A percentile compares a stretch with the other conserved stretches of the same genome.
Evolutionary conservation across 352 stramenopile genomes (phyloP).

Genomic region (Pythium guiyangense): DNA sequence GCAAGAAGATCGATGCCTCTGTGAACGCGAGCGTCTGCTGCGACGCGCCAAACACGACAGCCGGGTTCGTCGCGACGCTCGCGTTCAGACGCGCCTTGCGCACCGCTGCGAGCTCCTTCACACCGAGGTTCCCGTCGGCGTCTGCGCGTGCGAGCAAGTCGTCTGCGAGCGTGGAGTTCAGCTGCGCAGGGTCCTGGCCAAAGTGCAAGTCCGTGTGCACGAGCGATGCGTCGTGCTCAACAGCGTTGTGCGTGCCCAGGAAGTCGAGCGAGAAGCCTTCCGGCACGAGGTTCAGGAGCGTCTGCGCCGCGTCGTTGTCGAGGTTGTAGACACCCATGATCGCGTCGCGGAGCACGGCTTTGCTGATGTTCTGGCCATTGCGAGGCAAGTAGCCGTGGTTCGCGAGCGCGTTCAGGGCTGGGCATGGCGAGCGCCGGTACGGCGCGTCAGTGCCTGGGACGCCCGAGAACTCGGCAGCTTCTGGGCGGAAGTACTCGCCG

Average conservation of each 20-base stretch:
- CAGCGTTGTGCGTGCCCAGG: constrained; percentile 41
- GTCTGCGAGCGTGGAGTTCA: too few relatives aligned
- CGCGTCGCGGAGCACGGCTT: constrained; percentile 24
- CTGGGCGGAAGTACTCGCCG: too few relatives aligned
- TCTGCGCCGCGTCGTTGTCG: constrained; percentile 25
- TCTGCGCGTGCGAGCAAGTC: too few relatives aligned
- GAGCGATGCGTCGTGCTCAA: constrained; percentile 63
- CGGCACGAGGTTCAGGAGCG: constrained; percentile 27
- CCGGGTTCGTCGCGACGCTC: too few relatives aligned
- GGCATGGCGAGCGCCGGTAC: constrained; percentile 55
- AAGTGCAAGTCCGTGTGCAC: too few relatives aligned
- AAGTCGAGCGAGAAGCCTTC: constrained; percentile 40
- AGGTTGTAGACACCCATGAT: constrained; percentile 45
- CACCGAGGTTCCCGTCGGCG: too few relatives aligned
- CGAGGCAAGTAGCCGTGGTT: too few relatives aligned
- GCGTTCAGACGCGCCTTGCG: too few relatives aligned
- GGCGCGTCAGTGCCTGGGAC: constrained; percentile 30
- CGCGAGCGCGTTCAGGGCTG: constrained; percentile 59
- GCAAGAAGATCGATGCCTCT: constrained; percentile 28
- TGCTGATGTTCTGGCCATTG: constrained; percentile 19
- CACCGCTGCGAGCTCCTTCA: too few relatives aligned
- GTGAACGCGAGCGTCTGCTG: constrained; percentile 30
- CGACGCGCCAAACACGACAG: constrained; percentile 9
- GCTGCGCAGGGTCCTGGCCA: too few relatives aligned
- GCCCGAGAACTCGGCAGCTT: constrained; percentile 28